Conservation (phyloP, 2,329 filamentous ascomycete species). For the Aspergillus sergii region DNA sequence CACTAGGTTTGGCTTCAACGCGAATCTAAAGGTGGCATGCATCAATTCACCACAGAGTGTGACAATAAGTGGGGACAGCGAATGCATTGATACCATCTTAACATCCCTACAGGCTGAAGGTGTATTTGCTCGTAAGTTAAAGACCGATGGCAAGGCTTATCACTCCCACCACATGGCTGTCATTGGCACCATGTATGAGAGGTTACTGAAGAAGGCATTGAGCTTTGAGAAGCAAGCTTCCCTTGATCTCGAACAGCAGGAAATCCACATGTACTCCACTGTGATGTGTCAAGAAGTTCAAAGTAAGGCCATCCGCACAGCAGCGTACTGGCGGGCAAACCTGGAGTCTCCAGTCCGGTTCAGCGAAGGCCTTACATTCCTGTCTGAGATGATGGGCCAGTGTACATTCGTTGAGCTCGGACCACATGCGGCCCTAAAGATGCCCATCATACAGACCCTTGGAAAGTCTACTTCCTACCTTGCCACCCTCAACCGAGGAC, state of each 20-base stretch:
- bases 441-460: no score
- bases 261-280: no score
- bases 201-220: no score
- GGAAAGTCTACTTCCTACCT: no score
- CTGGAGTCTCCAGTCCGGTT: background rate
- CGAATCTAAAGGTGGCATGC: background rate
- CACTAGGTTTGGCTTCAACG: background rate
- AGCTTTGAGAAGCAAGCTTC: no score
- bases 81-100: conserved; percentile 24
- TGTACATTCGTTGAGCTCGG: no score
- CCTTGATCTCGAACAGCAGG: background rate
- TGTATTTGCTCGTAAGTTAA: conserved; percentile 19
- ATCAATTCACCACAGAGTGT: conserved; percentile 12
- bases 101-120: conserved; percentile 20
- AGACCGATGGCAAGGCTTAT: conserved; percentile 21
- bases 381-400: no score
- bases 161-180: conserved; percentile 27
- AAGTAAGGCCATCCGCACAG: background rate
- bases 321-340: conserved; percentile 2
- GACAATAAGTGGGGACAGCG: conserved; percentile 23
- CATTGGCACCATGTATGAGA: no score
- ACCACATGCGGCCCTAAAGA: no score
- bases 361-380: background rate
- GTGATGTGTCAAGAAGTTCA: no score
- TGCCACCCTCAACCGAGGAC: no score